Evolutionary conservation across 768 basidiomycete species (phyloP), one percentile per base, ranked within the genome.

Genomic region (Naganishia kalamii): DNA sequence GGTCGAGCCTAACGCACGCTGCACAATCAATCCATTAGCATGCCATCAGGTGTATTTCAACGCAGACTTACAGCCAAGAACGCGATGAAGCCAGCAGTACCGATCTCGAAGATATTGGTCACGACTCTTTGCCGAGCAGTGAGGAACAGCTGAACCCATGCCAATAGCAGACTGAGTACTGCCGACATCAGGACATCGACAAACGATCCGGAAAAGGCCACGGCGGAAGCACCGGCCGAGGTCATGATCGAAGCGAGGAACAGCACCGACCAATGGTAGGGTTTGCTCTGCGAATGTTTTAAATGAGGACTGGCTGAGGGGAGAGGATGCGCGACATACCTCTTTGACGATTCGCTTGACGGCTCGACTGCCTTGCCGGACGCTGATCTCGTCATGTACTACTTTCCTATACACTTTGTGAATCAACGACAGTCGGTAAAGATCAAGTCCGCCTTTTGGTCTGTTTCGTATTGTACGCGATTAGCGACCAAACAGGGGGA

Each of bases 331-430:
- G 13, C 8, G 25, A 62, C 70, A 67, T 40, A 69, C 70, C 52
- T 70, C 57, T 41, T 66, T 68, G 32, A 69, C 59, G 30, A 74
- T 71, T 40, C 71, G 62, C n/a, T 70, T 59, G 27, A 74, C 48
- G 4, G 72, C 73, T 27, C 71, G 41, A 8, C 71, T 71, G 11
- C 75, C 75, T 50, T 75, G 72, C 1, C 66, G 65, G 43, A 74
- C 74, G 40, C 71, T 72, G 62, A 74, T 72, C 41, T 73, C 71
- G 46, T 77, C 75, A 51, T 77, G 75, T 1, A 74, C 75, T 21
- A 77, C 74, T 21, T 61, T 32, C 29, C 71, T 62, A 43, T 77
- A 77, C 21, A 77, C 70, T 17, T 66, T 66, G 60, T 77, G 75
- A 4, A 72, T 69, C 50, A 72, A 69, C 50, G 73, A 72, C 7